These are phyloP conservation scores for Serpula lacrymans DNA, from an alignment of 768 basidiomycete genomes.

Conservation along the genomic window DNA sequence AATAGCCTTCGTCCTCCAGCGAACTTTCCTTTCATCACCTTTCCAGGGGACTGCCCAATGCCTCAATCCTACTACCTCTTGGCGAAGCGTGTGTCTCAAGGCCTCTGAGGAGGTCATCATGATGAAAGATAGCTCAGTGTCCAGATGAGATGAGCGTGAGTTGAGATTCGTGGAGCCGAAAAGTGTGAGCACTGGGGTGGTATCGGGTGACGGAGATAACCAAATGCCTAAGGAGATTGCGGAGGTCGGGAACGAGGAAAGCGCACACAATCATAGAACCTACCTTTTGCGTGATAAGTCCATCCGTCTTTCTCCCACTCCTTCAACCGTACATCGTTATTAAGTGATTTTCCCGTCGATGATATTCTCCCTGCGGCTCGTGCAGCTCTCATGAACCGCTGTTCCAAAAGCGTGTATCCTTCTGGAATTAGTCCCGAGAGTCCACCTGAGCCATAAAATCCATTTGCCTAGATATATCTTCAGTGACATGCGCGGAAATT, in stretches of 20 bases:
- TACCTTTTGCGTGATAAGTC: constrained; percentile 99
- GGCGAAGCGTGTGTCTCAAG: constrained; percentile 46
- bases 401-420: constrained; percentile 86
- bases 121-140: constrained; percentile 88
- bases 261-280: constrained; percentile 3
- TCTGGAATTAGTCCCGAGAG: constrained; percentile 93
- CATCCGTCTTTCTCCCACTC: constrained; percentile 90
- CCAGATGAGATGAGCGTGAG: constrained; percentile 84
- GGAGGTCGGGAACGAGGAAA: background rate
- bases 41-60: constrained; percentile 54
- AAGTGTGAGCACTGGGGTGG: constrained; percentile 67
- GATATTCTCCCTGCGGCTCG: constrained; percentile 38
- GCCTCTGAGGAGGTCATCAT: constrained; percentile 63
- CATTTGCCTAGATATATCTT: constrained; percentile 70
- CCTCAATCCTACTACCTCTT: constrained; percentile 53
- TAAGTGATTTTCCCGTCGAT: constrained; percentile 16
- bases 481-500: constrained; percentile 3
- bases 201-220: constrained; percentile 58
- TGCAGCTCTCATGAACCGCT: constrained; percentile 74
- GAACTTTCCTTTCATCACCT: constrained; percentile 54
- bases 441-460: constrained; percentile 87
- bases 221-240: constrained; percentile 66
- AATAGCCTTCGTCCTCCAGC: constrained; percentile 60
- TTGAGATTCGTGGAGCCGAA: constrained; percentile 96
- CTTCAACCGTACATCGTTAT: constrained; percentile 59